phyloP scores from a whole-genome alignment of 2,329 filamentous ascomycete genomes.

The Botrytis tulipae region DNA sequence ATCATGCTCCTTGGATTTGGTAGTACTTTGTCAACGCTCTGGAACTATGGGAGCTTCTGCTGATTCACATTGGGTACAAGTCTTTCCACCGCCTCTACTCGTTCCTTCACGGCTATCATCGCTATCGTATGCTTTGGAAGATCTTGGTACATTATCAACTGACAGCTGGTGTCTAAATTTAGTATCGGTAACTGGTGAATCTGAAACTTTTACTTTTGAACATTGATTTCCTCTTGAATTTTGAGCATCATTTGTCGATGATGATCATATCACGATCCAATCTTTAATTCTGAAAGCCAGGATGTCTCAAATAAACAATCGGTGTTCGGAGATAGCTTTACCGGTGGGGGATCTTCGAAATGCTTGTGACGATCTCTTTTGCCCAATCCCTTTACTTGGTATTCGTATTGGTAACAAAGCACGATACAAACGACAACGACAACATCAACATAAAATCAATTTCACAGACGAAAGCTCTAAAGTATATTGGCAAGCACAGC shows the following conservation, averaged over 20 bases:
- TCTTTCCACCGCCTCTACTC: background rate
- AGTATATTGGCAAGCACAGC: background rate
- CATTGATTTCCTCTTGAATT: background rate
- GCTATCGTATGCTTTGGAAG: background rate
- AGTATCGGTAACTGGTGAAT: background rate
- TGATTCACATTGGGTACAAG: background rate
- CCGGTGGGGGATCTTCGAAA: conserved; percentile 7
- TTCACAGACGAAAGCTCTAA: background rate
- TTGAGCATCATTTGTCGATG: background rate
- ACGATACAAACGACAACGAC: background rate
- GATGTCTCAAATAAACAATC: background rate
- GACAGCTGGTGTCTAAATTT: background rate
- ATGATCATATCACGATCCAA: background rate
- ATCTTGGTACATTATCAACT: background rate
- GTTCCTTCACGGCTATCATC: background rate
- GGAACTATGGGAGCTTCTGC: background rate
- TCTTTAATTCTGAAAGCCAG: background rate
- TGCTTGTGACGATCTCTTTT: background rate
- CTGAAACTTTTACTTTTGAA: background rate
- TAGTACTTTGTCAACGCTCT: background rate
- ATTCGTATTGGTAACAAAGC: background rate
- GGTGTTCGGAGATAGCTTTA: conserved; percentile 3
- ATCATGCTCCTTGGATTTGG: background rate
- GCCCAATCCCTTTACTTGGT: background rate
- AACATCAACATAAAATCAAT: background rate